phyloP scores from a whole-genome alignment of 208 protist genomes.

The Trypanosoma scelopori region DNA sequence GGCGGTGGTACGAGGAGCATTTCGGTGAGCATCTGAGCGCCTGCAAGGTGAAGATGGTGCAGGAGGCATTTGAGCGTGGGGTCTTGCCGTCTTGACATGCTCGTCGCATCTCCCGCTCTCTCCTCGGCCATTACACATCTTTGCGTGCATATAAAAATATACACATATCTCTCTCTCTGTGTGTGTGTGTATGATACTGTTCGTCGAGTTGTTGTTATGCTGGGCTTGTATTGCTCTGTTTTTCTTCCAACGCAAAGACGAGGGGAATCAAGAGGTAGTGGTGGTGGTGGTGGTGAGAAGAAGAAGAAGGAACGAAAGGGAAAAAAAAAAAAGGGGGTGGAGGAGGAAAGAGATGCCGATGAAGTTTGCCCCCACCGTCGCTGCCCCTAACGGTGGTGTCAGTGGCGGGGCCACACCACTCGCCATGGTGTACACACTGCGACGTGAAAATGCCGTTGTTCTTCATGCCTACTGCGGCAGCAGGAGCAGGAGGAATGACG shows the following conservation, averaged over 20 bases:
- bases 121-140: not conserved
- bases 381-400: not conserved
- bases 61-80: not conserved
- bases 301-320: no score
- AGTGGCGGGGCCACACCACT: not conserved
- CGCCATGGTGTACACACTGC: slow-evolving; percentile 20
- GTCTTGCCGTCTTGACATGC: not conserved
- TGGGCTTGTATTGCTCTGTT: not conserved
- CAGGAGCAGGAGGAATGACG: not conserved
- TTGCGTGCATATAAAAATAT: not conserved
- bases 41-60: slow-evolving; percentile 14
- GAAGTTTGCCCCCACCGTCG: slow-evolving; percentile 9
- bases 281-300: not conserved
- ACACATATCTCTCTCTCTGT: not conserved
- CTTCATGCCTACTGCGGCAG: slow-evolving; percentile 7
- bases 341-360: slow-evolving; percentile 25
- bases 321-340: no score
- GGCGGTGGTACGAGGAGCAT: slow-evolving; percentile 13
- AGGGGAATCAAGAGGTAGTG: not conserved
- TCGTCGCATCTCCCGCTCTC: not conserved
- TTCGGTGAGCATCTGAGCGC: slow-evolving; percentile 16
- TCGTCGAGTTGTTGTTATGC: no score
- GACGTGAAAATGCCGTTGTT: slow-evolving; percentile 8
- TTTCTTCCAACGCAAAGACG: not conserved
- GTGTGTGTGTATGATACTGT: not conserved